Conservation (phyloP, 345 rosid genomes). For the Populus pruinosa region DNA sequence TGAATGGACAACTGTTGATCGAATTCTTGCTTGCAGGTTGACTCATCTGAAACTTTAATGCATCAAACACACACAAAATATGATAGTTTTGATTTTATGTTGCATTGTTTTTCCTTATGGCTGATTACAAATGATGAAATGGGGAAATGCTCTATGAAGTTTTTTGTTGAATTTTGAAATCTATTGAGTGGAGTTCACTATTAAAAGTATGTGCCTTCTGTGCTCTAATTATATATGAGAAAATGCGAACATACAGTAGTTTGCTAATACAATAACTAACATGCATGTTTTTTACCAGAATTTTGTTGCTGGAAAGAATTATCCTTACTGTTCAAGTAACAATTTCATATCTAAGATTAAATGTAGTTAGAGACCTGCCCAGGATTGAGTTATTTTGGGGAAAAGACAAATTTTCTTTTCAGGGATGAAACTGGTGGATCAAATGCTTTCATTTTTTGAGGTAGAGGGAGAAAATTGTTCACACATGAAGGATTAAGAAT, state of each 20-base stretch:
- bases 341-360: not conserved
- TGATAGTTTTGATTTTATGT: not conserved
- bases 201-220: not conserved
- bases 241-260: not conserved
- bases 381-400: not conserved
- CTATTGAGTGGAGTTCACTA: not conserved
- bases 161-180: not conserved
- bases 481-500: not conserved
- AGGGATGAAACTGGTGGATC: not conserved
- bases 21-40: conserved; percentile 91
- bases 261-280: not conserved
- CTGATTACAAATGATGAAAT: not conserved
- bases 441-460: not conserved
- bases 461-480: not conserved
- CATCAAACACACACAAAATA: not conserved
- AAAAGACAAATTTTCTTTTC: not conserved
- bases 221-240: not conserved
- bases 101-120: not conserved
- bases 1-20: conserved; percentile 99
- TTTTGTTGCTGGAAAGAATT: not conserved
- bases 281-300: not conserved
- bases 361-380: not conserved
- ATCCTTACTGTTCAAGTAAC: not conserved
- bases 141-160: not conserved
- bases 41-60: conserved; percentile 4